phyloP scores from a whole-genome alignment of 371 early-diverging fungal genomes.

The Mortierella sp. region DNA sequence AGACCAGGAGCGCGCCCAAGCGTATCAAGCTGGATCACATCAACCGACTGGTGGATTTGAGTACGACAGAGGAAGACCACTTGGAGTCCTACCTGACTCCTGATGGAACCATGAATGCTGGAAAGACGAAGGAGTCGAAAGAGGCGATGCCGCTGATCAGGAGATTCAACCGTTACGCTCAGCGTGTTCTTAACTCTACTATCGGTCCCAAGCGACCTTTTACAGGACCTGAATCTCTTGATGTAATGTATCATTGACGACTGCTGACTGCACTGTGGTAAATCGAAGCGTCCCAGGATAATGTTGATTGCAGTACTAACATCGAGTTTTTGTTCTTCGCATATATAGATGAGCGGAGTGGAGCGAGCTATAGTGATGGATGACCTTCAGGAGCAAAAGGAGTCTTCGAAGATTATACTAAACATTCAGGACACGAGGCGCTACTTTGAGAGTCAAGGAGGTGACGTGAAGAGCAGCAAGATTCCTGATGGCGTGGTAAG shows the following conservation, averaged over 20 bases:
- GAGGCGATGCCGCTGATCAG: constrained; percentile 87
- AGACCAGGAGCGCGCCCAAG: constrained; percentile 64
- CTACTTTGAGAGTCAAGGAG: constrained; percentile 84
- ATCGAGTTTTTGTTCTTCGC: background rate
- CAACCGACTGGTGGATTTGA: constrained; percentile 82
- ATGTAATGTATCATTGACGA: constrained; percentile 21
- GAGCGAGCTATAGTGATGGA: constrained; percentile 69
- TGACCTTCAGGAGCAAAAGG: constrained; percentile 72
- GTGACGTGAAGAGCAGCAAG: constrained; percentile 50
- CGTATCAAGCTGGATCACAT: constrained; percentile 66
- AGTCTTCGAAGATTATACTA: constrained; percentile 67
- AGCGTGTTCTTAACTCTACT: constrained; percentile 76
- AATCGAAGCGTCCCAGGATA: background rate
- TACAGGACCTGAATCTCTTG: constrained; percentile 22
- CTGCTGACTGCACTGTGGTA: background rate
- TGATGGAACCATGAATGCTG: constrained; percentile 92
- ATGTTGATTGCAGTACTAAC: background rate
- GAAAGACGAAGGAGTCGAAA: constrained; percentile 62
- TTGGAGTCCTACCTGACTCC: constrained; percentile 79
- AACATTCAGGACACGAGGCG: constrained; percentile 83
- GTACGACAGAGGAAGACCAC: constrained; percentile 86
- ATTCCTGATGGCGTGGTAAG: constrained; percentile 36
- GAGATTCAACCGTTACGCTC: constrained; percentile 92
- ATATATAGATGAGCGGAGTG: constrained; percentile 60
- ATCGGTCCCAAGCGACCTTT: constrained; percentile 37